These are phyloP conservation scores for Xerocomellus intermedius DNA, from an alignment of 768 basidiomycete genomes.

Conservation along the genomic window DNA sequence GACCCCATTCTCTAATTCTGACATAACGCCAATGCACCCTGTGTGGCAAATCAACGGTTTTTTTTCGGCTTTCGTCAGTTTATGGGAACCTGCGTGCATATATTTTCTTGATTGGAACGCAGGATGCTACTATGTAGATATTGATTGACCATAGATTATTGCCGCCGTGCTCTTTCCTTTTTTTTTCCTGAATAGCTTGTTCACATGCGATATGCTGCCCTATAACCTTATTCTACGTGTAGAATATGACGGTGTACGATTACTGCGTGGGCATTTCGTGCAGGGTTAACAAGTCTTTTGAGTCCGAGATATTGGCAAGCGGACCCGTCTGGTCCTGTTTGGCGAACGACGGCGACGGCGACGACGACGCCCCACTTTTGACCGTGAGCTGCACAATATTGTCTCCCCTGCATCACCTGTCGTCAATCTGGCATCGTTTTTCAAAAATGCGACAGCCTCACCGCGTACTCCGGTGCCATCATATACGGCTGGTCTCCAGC, in stretches of 20 bases:
- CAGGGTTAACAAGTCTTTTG: slow-evolving; percentile 18
- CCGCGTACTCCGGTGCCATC: slow-evolving; percentile 45
- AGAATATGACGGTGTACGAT: slow-evolving; percentile 29
- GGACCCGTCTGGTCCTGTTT: background rate
- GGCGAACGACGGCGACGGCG: slow-evolving; percentile 11
- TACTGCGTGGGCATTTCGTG: slow-evolving; percentile 20
- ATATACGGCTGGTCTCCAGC: slow-evolving; percentile 52
- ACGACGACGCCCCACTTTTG: slow-evolving; percentile 8
- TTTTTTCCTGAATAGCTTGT: slow-evolving; percentile 9
- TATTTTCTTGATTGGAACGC: slow-evolving; percentile 35
- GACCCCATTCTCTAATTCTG: slow-evolving; percentile 19
- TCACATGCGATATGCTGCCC: slow-evolving; percentile 29
- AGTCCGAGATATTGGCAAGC: slow-evolving; percentile 5
- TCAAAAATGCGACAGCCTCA: slow-evolving; percentile 49
- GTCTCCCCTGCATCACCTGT: slow-evolving; percentile 1
- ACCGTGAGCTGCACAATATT: background rate
- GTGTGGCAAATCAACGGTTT: background rate
- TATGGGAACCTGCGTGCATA: slow-evolving; percentile 25
- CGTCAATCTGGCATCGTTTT: slow-evolving; percentile 65
- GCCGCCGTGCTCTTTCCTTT: slow-evolving; percentile 5
- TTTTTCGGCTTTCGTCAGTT: slow-evolving; percentile 1
- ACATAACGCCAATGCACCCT: background rate
- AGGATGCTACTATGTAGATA: slow-evolving; percentile 32
- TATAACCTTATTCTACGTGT: slow-evolving; percentile 34
- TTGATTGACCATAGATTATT: slow-evolving; percentile 36